Conservation (phyloP, 768 basidiomycete genomes). For the Porpolomopsis calyptriformis region DNA sequence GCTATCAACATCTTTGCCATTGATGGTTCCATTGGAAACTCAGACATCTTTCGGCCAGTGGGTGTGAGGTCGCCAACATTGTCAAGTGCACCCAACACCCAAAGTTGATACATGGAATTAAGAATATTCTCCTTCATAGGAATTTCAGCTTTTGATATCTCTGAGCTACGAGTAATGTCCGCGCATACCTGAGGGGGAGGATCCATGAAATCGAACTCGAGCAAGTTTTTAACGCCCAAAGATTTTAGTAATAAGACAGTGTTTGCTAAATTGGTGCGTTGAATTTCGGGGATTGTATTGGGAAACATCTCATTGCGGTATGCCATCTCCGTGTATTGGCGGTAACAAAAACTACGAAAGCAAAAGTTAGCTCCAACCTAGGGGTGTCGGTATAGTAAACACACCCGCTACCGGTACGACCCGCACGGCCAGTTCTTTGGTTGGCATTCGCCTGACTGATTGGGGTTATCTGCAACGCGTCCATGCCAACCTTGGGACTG, state of each 20-base stretch:
- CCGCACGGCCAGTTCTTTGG: conserved; percentile 92
- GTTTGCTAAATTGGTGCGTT: conserved; percentile 94
- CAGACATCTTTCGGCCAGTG: conserved; percentile 92
- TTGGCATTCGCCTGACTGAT: conserved; percentile 98
- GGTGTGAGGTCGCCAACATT: conserved; percentile 95
- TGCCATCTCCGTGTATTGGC: conserved; percentile 94
- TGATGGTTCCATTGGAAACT: conserved; percentile 98
- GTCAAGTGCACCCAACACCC: conserved; percentile 96
- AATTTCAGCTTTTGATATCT: neutral
- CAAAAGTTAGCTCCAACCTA: conserved; percentile 7
- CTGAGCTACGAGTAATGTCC: neutral
- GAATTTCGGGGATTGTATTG: conserved; percentile 96
- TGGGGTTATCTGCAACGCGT: conserved; percentile 96
- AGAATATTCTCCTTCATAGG: conserved; percentile 75
- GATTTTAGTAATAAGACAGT: conserved; percentile 93
- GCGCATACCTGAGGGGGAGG: conserved; percentile 87
- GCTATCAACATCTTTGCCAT: conserved; percentile 99
- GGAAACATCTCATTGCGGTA: conserved; percentile 92
- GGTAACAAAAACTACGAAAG: conserved; percentile 77
- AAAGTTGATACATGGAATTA: conserved; percentile 99
- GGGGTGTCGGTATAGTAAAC: conserved; percentile 16
- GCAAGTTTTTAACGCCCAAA: conserved; percentile 89
- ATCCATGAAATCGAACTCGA: conserved; percentile 99
- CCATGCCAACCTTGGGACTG: conserved; percentile 99
- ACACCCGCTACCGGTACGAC: conserved; percentile 90